These are phyloP conservation scores for Penicillium corylophilum DNA, from an alignment of 2,329 filamentous ascomycete species.

Conservation along the genomic window DNA sequence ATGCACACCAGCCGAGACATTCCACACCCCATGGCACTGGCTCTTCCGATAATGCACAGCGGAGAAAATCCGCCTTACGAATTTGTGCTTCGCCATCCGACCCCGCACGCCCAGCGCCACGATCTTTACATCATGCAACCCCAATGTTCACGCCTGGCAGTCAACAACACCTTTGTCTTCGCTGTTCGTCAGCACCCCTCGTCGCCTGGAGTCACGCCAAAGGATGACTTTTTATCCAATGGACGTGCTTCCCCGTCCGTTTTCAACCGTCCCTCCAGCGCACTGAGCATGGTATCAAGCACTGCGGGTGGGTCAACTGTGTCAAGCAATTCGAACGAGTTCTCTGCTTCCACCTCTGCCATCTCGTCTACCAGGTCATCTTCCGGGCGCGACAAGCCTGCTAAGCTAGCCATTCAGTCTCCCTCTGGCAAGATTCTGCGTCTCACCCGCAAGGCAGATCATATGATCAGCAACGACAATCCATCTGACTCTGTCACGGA, in stretches of 20 bases:
- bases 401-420: constrained; percentile 91
- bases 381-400: constrained; percentile 66
- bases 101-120: constrained; percentile 93
- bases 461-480: constrained; percentile 39
- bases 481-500: constrained; percentile 37
- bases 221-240: constrained; percentile 32
- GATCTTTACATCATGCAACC: constrained; percentile 97
- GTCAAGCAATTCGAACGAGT: constrained; percentile 44
- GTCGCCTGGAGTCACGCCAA: constrained; percentile 47
- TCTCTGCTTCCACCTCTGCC: constrained; percentile 49
- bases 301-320: constrained; percentile 54
- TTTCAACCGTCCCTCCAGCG: constrained; percentile 55
- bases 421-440: constrained; percentile 92
- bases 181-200: constrained; percentile 90
- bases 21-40: constrained; percentile 84
- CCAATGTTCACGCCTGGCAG: constrained; percentile 80
- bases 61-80: constrained; percentile 94
- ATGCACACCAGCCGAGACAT: constrained; percentile 99
- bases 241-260: constrained; percentile 53
- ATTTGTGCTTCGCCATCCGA: constrained; percentile 89
- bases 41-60: constrained; percentile 83
- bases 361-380: constrained; percentile 50
- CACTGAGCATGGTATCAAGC: constrained; percentile 61
- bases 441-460: constrained; percentile 50
- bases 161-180: constrained; percentile 98